Evolutionary conservation across 2,329 filamentous ascomycete species (phyloP), one percentile per base, ranked within the genome.

Genomic region (Ampelomyces quisqualis): DNA sequence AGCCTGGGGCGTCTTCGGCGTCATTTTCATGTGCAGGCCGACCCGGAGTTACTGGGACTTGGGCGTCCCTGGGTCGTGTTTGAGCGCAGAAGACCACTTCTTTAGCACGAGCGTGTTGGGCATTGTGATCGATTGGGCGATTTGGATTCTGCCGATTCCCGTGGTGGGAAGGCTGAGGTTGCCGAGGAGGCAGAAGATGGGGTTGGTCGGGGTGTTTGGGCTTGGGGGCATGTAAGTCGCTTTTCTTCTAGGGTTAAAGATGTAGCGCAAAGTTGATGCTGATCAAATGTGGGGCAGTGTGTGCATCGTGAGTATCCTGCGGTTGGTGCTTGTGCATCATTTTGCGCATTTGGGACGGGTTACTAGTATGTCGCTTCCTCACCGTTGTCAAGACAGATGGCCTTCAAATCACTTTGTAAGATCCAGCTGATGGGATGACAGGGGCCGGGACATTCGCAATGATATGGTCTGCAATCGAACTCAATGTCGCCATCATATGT

Each of bases 401-500:
- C n/a, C n/a, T 18, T 20, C 11, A 9, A 18, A 27, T 9, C 14
- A 15, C 34, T 20, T 8, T 17, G 17, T 28, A 18, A 49, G 23
- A n/a, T n/a, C n/a, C n/a, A n/a, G 40, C 10, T n/a, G 4, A 13
- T 8, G 31, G 19, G 13, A 26, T 9, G 14, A 21, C 30, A 61
- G 63, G 58, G 22, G 65, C 68, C 2, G 69, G 70, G n/a, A 64
- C 67, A 7, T 65, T 67, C 47, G 63, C 68, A 5, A 48, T 72
- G 4, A 62, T 69, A 8, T 73, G 70, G 63, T 70, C 68, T 2
- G 61, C 61, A 2, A 56, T 69, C 27, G 71, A 75, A 54, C 60
- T 68, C 34, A 73, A 74, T 34, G 59, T 71, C 1, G 69, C 70
- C 17, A 72, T 74, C 47, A 65, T 70, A 4, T 74, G 70, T 49